Evolutionary conservation across 192 early-diverging fungal genomes (phyloP).

Genomic region (Jimgerdemannia lactiflua): DNA sequence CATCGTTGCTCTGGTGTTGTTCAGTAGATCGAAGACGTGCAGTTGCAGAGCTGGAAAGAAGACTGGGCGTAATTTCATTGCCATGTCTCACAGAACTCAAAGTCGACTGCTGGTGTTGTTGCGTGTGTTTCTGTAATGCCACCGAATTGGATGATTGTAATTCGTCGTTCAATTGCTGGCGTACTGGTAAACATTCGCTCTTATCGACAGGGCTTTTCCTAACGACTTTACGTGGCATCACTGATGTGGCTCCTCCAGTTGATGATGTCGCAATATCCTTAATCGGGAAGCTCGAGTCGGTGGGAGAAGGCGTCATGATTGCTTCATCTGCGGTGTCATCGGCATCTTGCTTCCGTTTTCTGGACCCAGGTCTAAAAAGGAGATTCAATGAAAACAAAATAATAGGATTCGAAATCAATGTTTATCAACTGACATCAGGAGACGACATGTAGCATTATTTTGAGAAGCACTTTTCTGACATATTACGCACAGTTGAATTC

Average conservation of each 20-base stretch:
- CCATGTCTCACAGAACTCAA: neutral
- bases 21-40: neutral
- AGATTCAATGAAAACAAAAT: neutral
- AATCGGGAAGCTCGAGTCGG: neutral
- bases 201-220: neutral
- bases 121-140: neutral
- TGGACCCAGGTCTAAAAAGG: neutral
- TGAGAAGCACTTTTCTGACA: too few species aligned
- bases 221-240: neutral
- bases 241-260: neutral
- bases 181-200: neutral
- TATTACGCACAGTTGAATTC: conserved; percentile 3
- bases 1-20: neutral
- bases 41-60: neutral
- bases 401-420: too few species aligned
- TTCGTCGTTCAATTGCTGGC: neutral
- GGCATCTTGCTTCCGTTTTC: neutral
- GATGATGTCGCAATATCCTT: neutral
- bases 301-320: neutral
- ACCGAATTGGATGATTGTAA: neutral
- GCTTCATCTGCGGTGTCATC: neutral
- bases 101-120: neutral
- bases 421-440: too few species aligned
- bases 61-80: neutral
- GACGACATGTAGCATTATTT: too few species aligned